Percentiles rank a stretch among this genome's conserved stretches.
These are phyloP conservation scores for Pleurotus djamor DNA, from an alignment of 768 basidiomycete genomes.

Conservation along the genomic window DNA sequence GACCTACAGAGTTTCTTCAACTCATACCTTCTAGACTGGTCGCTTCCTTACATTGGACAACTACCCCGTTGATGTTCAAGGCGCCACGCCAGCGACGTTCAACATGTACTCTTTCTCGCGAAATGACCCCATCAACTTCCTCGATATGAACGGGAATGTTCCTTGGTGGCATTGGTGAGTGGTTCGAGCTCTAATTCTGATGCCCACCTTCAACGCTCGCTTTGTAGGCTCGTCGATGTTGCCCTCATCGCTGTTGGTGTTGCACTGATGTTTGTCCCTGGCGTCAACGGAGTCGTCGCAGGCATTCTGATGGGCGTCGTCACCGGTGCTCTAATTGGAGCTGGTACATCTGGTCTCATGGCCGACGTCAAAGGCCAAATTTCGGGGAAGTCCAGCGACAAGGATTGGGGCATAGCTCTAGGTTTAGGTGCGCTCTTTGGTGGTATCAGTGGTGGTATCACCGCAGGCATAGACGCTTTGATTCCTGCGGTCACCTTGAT, in stretches of 20 bases:
- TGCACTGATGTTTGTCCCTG: neutral
- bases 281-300: neutral
- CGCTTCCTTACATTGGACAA: neutral
- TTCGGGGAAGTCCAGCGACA: neutral
- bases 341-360: neutral
- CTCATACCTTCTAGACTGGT: neutral
- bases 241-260: neutral
- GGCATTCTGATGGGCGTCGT: neutral
- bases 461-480: neutral
- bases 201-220: neutral
- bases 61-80: neutral
- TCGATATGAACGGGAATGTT: constrained; percentile 12
- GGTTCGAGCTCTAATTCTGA: neutral
- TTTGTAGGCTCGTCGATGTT: neutral
- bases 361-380: neutral
- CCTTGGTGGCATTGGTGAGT: constrained; percentile 13
- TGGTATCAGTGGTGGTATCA: neutral
- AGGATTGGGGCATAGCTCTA: neutral
- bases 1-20: neutral
- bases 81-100: constrained; percentile 5
- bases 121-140: constrained; percentile 12
- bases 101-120: constrained; percentile 12
- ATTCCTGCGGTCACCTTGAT: neutral
- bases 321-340: neutral
- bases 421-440: neutral